A percentile compares a stretch with the other conserved stretches of the same genome.
phyloP scores from a whole-genome alignment of 2,329 filamentous ascomycete genomes.

The Zasmidium angulare region DNA sequence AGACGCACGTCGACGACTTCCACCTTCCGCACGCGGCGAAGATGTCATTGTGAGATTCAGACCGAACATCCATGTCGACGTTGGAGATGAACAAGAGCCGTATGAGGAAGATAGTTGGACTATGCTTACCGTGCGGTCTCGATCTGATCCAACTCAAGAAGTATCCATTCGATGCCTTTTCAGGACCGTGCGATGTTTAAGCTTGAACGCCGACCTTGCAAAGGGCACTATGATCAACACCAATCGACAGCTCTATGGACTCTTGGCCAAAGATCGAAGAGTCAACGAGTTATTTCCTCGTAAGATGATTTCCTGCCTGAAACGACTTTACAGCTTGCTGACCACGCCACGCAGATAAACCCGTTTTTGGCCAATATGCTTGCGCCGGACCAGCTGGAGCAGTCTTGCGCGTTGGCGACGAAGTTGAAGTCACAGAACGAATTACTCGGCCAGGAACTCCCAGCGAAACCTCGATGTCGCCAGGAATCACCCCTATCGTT shows the following conservation, averaged over 20 bases:
- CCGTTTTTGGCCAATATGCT: slow-evolving; percentile 38
- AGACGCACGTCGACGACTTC: slow-evolving; percentile 31
- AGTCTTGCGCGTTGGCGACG: slow-evolving; percentile 33
- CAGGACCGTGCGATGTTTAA: slow-evolving; percentile 32
- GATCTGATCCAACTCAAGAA: slow-evolving; percentile 30
- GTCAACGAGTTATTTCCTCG: slow-evolving; percentile 35
- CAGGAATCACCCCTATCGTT: slow-evolving; percentile 8
- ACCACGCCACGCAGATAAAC: slow-evolving; percentile 28
- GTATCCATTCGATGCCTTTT: slow-evolving; percentile 35
- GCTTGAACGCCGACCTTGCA: slow-evolving; percentile 33
- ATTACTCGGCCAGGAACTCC: slow-evolving; percentile 18
- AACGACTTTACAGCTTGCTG: slow-evolving; percentile 5
- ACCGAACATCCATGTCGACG: slow-evolving; percentile 36
- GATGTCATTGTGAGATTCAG: slow-evolving; percentile 36
- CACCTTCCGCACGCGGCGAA: slow-evolving; percentile 29
- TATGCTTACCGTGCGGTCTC: slow-evolving; percentile 33
- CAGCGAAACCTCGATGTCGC: slow-evolving; percentile 43
- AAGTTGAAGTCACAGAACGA: slow-evolving; percentile 32
- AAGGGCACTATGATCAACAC: slow-evolving; percentile 35
- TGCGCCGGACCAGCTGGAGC: slow-evolving; percentile 37
- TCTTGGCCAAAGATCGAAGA: slow-evolving; percentile 34
- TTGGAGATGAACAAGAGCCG: slow-evolving; percentile 28
- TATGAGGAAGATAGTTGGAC: slow-evolving; percentile 37
- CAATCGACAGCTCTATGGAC: slow-evolving; percentile 33
- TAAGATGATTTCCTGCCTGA: slow-evolving; percentile 12